Percentiles rank a stretch among this genome's conserved stretches.
Conservation (phyloP, 2,329 filamentous ascomycete genomes). For the Ceratocystis cubensis region DNA sequence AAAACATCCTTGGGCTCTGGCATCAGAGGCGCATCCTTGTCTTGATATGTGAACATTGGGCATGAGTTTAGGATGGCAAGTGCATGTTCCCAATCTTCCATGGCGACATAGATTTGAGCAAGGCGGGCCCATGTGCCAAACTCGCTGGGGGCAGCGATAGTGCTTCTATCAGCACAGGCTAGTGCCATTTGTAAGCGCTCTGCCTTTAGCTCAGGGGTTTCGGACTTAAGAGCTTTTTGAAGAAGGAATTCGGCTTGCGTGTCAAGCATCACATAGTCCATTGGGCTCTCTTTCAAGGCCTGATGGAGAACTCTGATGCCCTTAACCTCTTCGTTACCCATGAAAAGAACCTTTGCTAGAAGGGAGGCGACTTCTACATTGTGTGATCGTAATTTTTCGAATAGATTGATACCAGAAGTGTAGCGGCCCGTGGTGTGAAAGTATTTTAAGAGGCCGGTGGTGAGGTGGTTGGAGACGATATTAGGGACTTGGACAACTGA, state of each 20-base stretch:
- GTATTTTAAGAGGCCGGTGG: constrained; percentile 84
- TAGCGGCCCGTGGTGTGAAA: constrained; percentile 92
- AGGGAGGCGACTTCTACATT: constrained; percentile 92
- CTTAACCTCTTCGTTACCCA: constrained; percentile 94
- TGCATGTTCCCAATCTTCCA: constrained; percentile 95
- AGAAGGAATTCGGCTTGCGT: constrained; percentile 87
- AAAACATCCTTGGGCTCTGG: constrained; percentile 81
- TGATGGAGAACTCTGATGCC: constrained; percentile 80
- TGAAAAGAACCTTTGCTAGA: constrained; percentile 78
- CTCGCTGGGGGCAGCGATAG: constrained; percentile 89
- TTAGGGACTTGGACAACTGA: constrained; percentile 96
- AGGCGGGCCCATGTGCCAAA: constrained; percentile 93
- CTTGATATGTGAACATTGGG: constrained; percentile 99
- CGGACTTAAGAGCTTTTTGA: constrained; percentile 56
- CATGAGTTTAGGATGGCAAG: constrained; percentile 93
- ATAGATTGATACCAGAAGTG: constrained; percentile 90
- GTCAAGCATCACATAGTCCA: constrained; percentile 96
- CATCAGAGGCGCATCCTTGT: constrained; percentile 91
- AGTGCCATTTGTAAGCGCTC: constrained; percentile 72
- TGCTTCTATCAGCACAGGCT: constrained; percentile 86
- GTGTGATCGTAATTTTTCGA: constrained; percentile 82
- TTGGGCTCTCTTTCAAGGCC: constrained; percentile 77
- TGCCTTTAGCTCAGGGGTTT: constrained; percentile 43
- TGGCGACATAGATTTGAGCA: constrained; percentile 81
- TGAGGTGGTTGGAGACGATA: constrained; percentile 89